A percentile compares a stretch with the other conserved stretches of the same genome.
Conservation (phyloP, 2,329 filamentous ascomycete species). For the Paecilomyces sp. region DNA sequence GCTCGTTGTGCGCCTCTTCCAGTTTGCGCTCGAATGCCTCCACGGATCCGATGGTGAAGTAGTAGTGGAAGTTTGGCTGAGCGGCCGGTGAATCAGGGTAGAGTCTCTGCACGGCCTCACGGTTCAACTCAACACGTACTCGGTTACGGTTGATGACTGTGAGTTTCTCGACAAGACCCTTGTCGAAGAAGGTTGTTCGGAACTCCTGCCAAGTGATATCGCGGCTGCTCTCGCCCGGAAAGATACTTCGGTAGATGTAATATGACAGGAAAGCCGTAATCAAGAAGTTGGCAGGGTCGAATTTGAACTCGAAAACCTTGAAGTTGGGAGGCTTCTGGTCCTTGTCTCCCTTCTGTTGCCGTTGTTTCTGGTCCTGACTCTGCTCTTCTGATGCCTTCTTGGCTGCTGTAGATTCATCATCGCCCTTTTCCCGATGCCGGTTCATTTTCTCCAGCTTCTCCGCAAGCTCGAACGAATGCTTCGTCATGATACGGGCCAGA, state of each 20-base stretch:
- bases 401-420: conserved; percentile 28
- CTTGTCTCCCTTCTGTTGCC: conserved; percentile 28
- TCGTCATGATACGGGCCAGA: conserved; percentile 50
- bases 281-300: conserved; percentile 50
- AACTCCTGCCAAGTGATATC: conserved; percentile 99
- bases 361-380: conserved; percentile 21
- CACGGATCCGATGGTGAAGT: conserved; percentile 91
- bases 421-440: conserved; percentile 17
- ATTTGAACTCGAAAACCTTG: conserved; percentile 40
- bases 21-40: conserved; percentile 86
- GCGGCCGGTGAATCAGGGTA: conserved; percentile 69
- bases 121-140: conserved; percentile 74
- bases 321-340: conserved; percentile 19
- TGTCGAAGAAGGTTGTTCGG: conserved; percentile 85
- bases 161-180: conserved; percentile 90
- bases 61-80: conserved; percentile 70
- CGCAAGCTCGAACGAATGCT: conserved; percentile 48
- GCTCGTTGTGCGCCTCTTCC: conserved; percentile 79
- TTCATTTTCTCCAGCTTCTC: conserved; percentile 22
- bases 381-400: conserved; percentile 13
- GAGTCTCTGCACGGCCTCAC: conserved; percentile 62
- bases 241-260: conserved; percentile 56
- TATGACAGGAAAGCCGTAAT: conserved; percentile 56
- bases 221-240: conserved; percentile 58
- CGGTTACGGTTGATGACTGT: conserved; percentile 68